Evolutionary conservation across 139 green algal species (phyloP).

Genomic region (Auxenochlorella pyrenoidosa): DNA sequence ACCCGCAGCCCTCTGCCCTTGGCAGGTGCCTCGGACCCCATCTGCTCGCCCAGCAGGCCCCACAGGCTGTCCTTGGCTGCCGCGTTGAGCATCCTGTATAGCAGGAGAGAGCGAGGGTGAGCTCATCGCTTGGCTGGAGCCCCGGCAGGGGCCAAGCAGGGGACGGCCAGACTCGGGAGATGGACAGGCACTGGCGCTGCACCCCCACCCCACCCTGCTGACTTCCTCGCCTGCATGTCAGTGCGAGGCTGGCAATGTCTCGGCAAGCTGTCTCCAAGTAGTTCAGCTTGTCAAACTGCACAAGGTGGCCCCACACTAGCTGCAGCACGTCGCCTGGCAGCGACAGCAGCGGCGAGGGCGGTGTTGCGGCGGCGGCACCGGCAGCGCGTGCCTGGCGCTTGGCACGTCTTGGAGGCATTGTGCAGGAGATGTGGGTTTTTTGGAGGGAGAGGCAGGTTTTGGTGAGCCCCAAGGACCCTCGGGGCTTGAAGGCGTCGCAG

Average conservation of each 20-base stretch:
- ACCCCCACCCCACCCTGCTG: not conserved
- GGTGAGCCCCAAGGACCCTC: too few relatives aligned
- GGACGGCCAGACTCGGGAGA: too few relatives aligned
- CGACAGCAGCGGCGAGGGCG: too few relatives aligned
- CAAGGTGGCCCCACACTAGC: not conserved
- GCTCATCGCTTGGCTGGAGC: too few relatives aligned
- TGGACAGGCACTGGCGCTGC: not conserved
- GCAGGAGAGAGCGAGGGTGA: not conserved
- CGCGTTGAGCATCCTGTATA: not conserved
- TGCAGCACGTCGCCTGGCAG: not conserved
- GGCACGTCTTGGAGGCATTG: too few relatives aligned
- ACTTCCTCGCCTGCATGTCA: not conserved
- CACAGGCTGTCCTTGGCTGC: not conserved
- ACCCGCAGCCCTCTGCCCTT: not conserved
- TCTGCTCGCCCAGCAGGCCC: constrained; percentile 2
- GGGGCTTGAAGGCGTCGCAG: too few relatives aligned
- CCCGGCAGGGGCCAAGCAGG: not conserved
- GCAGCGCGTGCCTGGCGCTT: too few relatives aligned
- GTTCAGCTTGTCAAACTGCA: not conserved
- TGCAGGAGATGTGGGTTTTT: too few relatives aligned
- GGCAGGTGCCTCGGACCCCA: not conserved
- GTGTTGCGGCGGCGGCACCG: too few relatives aligned
- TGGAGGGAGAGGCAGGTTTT: too few relatives aligned
- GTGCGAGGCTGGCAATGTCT: not conserved
- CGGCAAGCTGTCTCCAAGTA: not conserved